A percentile compares a stretch with the other conserved stretches of the same genome.
These are phyloP conservation scores for Leccinum longicurvipes DNA, from an alignment of 768 basidiomycete species.

Conservation along the genomic window DNA sequence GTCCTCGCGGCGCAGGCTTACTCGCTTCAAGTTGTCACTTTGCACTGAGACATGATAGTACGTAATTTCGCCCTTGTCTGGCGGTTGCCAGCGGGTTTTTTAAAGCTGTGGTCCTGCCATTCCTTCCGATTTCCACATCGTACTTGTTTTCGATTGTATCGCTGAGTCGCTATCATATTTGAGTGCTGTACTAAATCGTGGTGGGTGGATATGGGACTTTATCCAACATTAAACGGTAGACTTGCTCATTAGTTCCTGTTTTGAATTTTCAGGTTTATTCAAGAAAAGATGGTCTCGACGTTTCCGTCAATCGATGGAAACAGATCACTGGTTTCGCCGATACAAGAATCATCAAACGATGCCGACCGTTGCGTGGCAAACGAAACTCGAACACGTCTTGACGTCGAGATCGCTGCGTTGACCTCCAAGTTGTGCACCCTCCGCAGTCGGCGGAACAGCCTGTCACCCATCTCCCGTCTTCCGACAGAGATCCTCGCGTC, in stretches of 20 bases:
- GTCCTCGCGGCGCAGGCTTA: too few relatives aligned
- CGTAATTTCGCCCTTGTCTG: too few relatives aligned
- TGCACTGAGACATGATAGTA: too few relatives aligned
- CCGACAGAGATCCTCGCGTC: conserved; percentile 22
- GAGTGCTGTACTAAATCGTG: neutral
- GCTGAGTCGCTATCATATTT: neutral
- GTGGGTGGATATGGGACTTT: neutral
- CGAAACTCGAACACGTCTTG: conserved; percentile 10
- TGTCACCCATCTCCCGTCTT: conserved; percentile 19
- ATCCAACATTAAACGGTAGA: too few relatives aligned
- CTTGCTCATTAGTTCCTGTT: too few relatives aligned
- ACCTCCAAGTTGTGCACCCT: conserved; percentile 14
- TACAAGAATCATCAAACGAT: neutral
- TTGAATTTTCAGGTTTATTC: neutral
- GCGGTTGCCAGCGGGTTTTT: too few relatives aligned
- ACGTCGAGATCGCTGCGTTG: conserved; percentile 16
- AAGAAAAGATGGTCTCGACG: neutral
- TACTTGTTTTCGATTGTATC: neutral
- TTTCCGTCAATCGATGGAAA: neutral
- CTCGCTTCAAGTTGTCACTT: too few relatives aligned
- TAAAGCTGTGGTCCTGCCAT: too few relatives aligned
- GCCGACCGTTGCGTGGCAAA: neutral
- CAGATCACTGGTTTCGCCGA: neutral
- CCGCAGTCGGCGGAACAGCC: conserved; percentile 13
- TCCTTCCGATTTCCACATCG: neutral